Base-by-base conservation (phyloP, 1,284 basidiomycete species). In the Fomitiporia mediterranea region DNA sequence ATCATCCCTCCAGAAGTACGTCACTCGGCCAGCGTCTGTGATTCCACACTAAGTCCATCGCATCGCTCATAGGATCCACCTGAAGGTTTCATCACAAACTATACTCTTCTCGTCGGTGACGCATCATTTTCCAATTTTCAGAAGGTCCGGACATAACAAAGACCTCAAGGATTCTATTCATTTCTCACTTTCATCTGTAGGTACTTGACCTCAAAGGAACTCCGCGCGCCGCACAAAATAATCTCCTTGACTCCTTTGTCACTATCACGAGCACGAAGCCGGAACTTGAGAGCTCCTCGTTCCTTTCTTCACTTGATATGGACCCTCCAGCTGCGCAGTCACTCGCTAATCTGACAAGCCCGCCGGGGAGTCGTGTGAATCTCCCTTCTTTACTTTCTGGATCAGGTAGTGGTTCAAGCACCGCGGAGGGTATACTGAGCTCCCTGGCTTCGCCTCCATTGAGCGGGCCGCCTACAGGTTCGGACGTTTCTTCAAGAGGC, bases 201-300 rank as follows among this genome's bases (percentile, higher is more conserved):
- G 89, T 96, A 55, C 81, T 99, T 25, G 96, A 99, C 68, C 81
- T 99, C 55, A 98, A 97, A 68, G 96, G 95, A 8, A 92, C 94
- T 0, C 84, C 91, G 0, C 90, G 92, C 59, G 68, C 75, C 7
- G 88, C 92, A 53, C 93, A 98, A 73, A 94, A 94, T 70, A 83
- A 83, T 62, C 81, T 99, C 7, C 79, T 97, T 37, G 95, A 98
- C 69, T 81, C 86, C 15, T 98, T 98, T 74, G 76, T 98, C 38
- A 87, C 89, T 2, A 86, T 92, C 55, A 96, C 94, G 17, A 94
- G 91, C 60, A 91, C 90, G 3, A 90, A 91, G 66, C 80, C 82
- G 30, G 91, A 97, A 48, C 78, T 98, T 15, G 80, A 89, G 59
- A 86, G 82, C 67, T 87, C 89, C 0, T 97, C 94, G 0, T 98